Base-by-base conservation (phyloP, 1,284 basidiomycete species). In the Cutaneotrichosporon cutaneum region DNA sequence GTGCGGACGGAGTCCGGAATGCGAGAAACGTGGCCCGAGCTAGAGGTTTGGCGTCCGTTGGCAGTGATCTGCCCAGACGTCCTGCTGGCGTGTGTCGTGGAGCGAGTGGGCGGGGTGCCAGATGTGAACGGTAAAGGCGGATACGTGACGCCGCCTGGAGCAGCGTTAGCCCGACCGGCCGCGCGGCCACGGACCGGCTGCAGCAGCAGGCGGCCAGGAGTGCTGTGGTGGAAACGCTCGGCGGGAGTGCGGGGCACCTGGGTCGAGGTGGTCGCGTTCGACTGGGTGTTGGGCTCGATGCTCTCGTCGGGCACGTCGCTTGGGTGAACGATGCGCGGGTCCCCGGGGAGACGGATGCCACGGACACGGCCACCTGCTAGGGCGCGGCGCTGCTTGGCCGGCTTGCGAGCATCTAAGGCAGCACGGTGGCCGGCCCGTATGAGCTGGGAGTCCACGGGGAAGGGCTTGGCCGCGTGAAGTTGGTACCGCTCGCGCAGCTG, bases 251-350 rank as follows among this genome's bases (percentile, higher is more conserved):
- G 33, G 18, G 48, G 39, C 27, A 21, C 22, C 13, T 18, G 22
- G 8, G 36, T 27, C 21, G 22, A n/a, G 8, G 21, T n/a, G 8
- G 47, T 11, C 11, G 11, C n/a, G 26, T 13, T 27, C 22, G 32
- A 53, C 32, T 33, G 32, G 13, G 51, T 33, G n/a, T 18, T 39
- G 33, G 22, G 9, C 21, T 54, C 47, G 22, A 58, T 52, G 26
- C 35, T 33, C 56, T 50, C 35, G 36, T 35, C 47, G 18, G 33
- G 48, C 10, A 30, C 21, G 58, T 59, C 30, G 39, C 58, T 59
- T 3, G 51, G n/a, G 39, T 59, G 58, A 18, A 52, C 56, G 18
- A 58, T 52, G 8, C 56, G 56, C 1, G 51, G 58, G 21, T 27
- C 27, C 2, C 33, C 39, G 2, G 39, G 50, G 1, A 33, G 16